Conservation (phyloP, 495 filamentous ascomycete genomes). For the Podospora tetraspora region DNA sequence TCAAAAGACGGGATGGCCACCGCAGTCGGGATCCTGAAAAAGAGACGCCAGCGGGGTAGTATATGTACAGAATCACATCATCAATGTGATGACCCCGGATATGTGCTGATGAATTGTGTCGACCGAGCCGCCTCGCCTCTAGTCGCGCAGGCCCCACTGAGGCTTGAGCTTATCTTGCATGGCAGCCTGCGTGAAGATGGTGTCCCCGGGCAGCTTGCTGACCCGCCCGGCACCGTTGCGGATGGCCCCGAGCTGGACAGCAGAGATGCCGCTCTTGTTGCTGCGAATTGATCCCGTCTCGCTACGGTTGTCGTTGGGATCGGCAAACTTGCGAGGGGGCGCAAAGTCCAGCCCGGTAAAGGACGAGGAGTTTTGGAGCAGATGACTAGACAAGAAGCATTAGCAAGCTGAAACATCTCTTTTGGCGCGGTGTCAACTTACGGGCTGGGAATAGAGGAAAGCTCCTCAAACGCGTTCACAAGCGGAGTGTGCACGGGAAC, state of each 20-base stretch:
- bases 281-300: slow-evolving; percentile 89
- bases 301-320: slow-evolving; percentile 57
- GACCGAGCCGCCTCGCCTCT: background rate
- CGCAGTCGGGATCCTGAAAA: background rate
- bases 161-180: slow-evolving; percentile 68
- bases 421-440: slow-evolving; percentile 48
- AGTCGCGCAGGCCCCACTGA: slow-evolving; percentile 61
- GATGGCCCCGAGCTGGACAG: slow-evolving; percentile 65
- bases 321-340: slow-evolving; percentile 81
- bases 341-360: slow-evolving; percentile 93
- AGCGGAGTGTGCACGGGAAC: slow-evolving; percentile 70
- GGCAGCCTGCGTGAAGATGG: slow-evolving; percentile 76
- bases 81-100: background rate
- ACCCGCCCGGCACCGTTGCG: slow-evolving; percentile 86
- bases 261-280: slow-evolving; percentile 73
- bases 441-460: slow-evolving; percentile 81
- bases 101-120: slow-evolving; percentile 4
- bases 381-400: slow-evolving; percentile 51
- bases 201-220: slow-evolving; percentile 74
- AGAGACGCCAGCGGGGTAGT: background rate
- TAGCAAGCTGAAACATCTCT: background rate
- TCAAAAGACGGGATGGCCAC: background rate
- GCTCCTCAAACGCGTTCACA: slow-evolving; percentile 79
- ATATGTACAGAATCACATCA: slow-evolving; percentile 11
- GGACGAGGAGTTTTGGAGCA: slow-evolving; percentile 80